Evolutionary conservation across 2,329 filamentous ascomycete species (phyloP).

Genomic region (Pseudogymnoascus sp.): DNA sequence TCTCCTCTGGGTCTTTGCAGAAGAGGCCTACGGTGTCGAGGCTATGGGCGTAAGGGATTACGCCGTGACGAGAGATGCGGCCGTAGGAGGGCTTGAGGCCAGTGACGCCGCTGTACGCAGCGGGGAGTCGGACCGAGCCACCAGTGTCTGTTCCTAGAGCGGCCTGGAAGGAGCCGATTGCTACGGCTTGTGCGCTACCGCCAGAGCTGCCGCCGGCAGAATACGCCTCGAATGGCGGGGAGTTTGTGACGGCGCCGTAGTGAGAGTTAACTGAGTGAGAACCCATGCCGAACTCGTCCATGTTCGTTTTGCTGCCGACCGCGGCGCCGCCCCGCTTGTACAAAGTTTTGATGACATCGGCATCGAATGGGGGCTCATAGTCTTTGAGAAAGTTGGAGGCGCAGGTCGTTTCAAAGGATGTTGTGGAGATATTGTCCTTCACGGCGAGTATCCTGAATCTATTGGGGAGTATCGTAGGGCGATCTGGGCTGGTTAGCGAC

Average conservation of each 20-base stretch:
- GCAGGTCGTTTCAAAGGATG: constrained; percentile 68
- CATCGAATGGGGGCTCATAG: constrained; percentile 72
- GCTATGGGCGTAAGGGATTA: constrained; percentile 68
- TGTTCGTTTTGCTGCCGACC: constrained; percentile 75
- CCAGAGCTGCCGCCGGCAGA: constrained; percentile 89
- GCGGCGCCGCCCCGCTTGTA: constrained; percentile 57
- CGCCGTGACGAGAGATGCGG: constrained; percentile 60
- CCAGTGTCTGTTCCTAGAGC: constrained; percentile 88
- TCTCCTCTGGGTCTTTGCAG: constrained; percentile 36
- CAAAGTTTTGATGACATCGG: constrained; percentile 70
- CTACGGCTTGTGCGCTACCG: constrained; percentile 83
- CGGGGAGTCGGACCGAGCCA: constrained; percentile 63
- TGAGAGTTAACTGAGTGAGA: constrained; percentile 68
- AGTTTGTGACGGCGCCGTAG: constrained; percentile 53
- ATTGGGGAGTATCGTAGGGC: background rate
- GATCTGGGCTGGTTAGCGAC: constrained; percentile 1
- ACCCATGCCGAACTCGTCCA: constrained; percentile 96
- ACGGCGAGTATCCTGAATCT: constrained; percentile 37
- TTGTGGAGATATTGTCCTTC: constrained; percentile 72
- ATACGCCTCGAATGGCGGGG: constrained; percentile 35
- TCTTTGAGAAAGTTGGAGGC: constrained; percentile 67
- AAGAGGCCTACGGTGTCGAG: constrained; percentile 67
- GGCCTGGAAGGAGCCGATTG: constrained; percentile 48
- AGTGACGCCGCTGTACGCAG: constrained; percentile 62
- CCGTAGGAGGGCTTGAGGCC: constrained; percentile 73